phyloP scores from a whole-genome alignment of 164 flowering plant species.

The Sedum album region DNA sequence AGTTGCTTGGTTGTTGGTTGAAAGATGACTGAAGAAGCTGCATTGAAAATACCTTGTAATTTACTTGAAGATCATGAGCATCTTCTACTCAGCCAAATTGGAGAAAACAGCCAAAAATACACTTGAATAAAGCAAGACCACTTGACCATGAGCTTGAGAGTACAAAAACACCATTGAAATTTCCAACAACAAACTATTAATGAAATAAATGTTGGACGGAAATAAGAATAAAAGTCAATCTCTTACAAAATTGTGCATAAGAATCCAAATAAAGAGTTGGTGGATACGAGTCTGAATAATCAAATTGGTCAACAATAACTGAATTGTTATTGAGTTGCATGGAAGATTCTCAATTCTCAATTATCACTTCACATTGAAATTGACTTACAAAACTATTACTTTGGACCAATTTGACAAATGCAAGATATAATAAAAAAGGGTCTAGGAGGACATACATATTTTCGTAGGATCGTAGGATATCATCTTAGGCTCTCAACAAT shows the following conservation, averaged over 20 bases:
- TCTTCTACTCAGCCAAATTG: neutral
- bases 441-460: too few relatives aligned
- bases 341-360: slow-evolving; percentile 5
- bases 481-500: too few relatives aligned
- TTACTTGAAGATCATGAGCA: neutral
- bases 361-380: too few relatives aligned
- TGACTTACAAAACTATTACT: neutral
- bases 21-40: neutral
- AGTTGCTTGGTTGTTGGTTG: neutral
- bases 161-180: too few relatives aligned
- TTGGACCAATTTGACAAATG: too few relatives aligned
- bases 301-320: neutral
- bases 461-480: too few relatives aligned
- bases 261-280: neutral
- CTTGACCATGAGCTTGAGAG: too few relatives aligned
- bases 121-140: too few relatives aligned
- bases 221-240: neutral
- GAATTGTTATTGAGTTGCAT: neutral
- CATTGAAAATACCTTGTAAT: neutral
- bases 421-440: too few relatives aligned
- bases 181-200: too few relatives aligned
- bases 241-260: neutral
- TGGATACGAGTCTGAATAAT: neutral
- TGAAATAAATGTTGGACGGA: too few relatives aligned
- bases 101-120: neutral